A percentile compares a stretch with the other conserved stretches of the same genome.
Conservation (phyloP, 2,329 filamentous ascomycete species). For the Fonsecaea erecta region DNA sequence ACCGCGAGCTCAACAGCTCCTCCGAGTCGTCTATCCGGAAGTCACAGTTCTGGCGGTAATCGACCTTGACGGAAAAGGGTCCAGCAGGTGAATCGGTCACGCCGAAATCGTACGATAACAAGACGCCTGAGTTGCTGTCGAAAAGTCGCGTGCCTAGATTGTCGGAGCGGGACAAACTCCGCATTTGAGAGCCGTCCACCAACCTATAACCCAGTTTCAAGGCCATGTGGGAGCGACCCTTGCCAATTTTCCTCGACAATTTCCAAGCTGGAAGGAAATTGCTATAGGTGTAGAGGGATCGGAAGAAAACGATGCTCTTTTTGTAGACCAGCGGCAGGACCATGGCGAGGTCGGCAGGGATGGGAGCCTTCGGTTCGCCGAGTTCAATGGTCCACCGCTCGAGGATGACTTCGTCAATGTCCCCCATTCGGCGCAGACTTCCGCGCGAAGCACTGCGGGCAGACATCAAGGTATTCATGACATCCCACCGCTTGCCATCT, state of each 20-base stretch:
- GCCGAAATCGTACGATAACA: conserved; percentile 78
- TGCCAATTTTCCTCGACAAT: conserved; percentile 74
- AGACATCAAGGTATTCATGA: conserved; percentile 70
- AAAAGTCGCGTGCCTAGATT: conserved; percentile 72
- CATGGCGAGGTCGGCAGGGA: conserved; percentile 55
- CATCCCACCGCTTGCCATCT: conserved; percentile 89
- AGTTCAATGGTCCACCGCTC: conserved; percentile 91
- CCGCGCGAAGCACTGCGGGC: conserved; percentile 50
- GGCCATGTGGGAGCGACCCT: conserved; percentile 65
- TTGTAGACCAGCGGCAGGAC: conserved; percentile 90
- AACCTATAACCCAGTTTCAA: conserved; percentile 83
- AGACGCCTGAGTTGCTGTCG: conserved; percentile 65
- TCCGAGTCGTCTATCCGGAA: conserved; percentile 93
- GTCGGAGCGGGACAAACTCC: conserved; percentile 64
- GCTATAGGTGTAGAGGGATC: conserved; percentile 81
- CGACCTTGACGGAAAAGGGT: conserved; percentile 77
- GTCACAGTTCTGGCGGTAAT: conserved; percentile 84
- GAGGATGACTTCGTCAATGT: conserved; percentile 74
- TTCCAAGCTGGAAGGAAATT: conserved; percentile 86
- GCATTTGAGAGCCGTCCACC: conserved; percentile 60
- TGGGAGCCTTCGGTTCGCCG: conserved; percentile 60
- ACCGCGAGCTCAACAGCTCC: conserved; percentile 85
- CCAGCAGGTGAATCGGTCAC: conserved; percentile 86
- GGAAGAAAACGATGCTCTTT: conserved; percentile 92
- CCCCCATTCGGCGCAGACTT: conserved; percentile 43